Evolutionary conservation across 768 basidiomycete species (phyloP).

Genomic region (Mycena vulgaris): DNA sequence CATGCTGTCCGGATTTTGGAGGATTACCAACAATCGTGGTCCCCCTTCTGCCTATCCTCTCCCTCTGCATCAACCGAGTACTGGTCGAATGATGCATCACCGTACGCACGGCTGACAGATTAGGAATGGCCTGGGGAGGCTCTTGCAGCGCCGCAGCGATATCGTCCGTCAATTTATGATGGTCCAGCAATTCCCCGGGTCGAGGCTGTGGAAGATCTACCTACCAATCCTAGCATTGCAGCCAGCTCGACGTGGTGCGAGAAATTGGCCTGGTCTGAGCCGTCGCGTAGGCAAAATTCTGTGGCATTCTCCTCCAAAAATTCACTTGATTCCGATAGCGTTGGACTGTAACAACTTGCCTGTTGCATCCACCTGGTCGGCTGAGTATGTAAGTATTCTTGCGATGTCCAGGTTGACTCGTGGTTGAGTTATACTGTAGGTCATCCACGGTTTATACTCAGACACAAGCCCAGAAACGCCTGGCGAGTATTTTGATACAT

Average conservation of each 20-base stretch:
- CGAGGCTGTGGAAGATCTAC: background rate
- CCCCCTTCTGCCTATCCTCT: slow-evolving; percentile 12
- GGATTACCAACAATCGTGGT: slow-evolving; percentile 4
- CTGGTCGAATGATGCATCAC: slow-evolving; percentile 6
- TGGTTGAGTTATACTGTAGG: background rate
- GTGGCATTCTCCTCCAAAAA: background rate
- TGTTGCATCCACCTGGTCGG: background rate
- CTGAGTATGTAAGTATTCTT: background rate
- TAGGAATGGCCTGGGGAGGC: background rate
- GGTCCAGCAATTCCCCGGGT: background rate
- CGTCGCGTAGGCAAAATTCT: background rate
- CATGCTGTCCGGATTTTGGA: background rate
- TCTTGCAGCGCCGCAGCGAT: background rate
- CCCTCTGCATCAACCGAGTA: slow-evolving; percentile 27
- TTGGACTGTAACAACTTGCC: background rate
- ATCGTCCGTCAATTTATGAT: background rate
- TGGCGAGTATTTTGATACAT: background rate
- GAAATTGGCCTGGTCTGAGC: slow-evolving; percentile 8
- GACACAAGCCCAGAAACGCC: slow-evolving; percentile 2
- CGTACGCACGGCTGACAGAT: background rate
- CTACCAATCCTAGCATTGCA: background rate
- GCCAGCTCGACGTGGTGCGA: background rate
- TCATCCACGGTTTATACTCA: background rate
- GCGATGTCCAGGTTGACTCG: too few species aligned
- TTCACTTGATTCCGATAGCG: background rate